These are phyloP conservation scores for Brasenia schreberi DNA, from an alignment of 164 flowering plant species.

Conservation along the genomic window DNA sequence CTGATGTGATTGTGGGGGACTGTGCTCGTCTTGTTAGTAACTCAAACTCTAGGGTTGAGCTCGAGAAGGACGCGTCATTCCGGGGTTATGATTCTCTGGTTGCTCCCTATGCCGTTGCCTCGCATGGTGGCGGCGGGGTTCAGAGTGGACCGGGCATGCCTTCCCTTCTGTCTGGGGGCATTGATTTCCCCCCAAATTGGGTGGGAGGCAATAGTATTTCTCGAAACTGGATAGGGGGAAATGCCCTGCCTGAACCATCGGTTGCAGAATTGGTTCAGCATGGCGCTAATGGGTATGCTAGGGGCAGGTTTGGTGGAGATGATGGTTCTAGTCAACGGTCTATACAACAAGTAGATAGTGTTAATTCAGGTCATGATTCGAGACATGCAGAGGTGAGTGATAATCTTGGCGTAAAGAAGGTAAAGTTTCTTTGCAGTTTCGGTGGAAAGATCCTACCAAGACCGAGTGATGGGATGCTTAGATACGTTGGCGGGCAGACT, in stretches of 20 bases:
- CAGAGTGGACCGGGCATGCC: background rate
- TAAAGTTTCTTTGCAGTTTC: constrained; percentile 71
- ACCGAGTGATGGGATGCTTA: constrained; percentile 64
- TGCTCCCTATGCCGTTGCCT: background rate
- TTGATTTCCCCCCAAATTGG: background rate
- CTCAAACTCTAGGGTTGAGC: constrained; percentile 25
- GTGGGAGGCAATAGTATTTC: background rate
- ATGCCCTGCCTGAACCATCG: background rate
- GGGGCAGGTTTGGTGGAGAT: constrained; percentile 3
- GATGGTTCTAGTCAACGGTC: constrained; percentile 7
- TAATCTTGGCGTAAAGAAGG: constrained; percentile 39
- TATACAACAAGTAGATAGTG: constrained; percentile 13
- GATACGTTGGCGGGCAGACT: constrained; percentile 90
- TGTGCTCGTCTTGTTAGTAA: constrained; percentile 5
- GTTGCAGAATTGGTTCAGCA: constrained; percentile 3
- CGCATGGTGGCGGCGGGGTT: background rate
- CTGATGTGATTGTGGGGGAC: constrained; percentile 17
- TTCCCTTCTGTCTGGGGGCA: background rate
- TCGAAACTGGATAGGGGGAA: background rate
- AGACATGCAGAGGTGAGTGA: constrained; percentile 40
- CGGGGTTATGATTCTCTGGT: background rate
- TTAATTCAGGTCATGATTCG: constrained; percentile 25
- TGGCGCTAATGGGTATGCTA: background rate
- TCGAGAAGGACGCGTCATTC: background rate
- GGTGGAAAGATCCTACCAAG: constrained; percentile 90